Evolutionary conservation across 768 basidiomycete species (phyloP), one percentile per base, ranked within the genome.

Genomic region (Pholiota molesta): DNA sequence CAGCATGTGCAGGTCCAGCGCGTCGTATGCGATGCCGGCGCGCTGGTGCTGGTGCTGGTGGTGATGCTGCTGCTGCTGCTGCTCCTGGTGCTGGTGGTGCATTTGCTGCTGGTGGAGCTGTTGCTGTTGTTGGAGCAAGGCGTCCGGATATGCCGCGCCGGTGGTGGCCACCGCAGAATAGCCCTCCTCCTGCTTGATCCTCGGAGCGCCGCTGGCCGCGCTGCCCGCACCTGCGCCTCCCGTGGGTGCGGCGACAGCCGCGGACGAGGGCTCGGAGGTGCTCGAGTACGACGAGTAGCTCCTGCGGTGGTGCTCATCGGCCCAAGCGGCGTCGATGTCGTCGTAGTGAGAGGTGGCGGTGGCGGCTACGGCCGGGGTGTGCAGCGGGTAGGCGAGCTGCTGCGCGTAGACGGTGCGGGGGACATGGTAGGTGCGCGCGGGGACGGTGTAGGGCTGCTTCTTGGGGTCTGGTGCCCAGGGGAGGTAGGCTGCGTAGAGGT

Each of bases 121-220:
- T 35, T 56, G 54, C 55, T 54, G 42, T 52, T 57, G 26, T 63
- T 47, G n/a, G 57, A 60, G 44, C 56, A 66, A 52, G 59, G 19
- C 16, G 54, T 39, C 33, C 14, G 54, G 11, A 19, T 31, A 19
- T 1, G 47, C 35, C 35, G 35, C 35, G 35, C 35, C 35, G 35
- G 35, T 37, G 33, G 33, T 35, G 35, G 1, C 11, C 35, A 37
- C 10, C 35, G 35, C 16, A 23, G 37, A 28, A 7, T 49, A 60
- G 44, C 63, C 37, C 19, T 72, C 71, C 59, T 72, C 69, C 61
- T 71, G 68, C 63, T 70, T 71, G 62, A 69, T 67, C 64, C 68
- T 37, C 35, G 35, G 35, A 37, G 35, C 35, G 14, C 14, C 35
- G 35, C 14, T 13, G 10, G 1, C 35, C 11, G 11, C 35, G 35